Percentiles rank a stretch among this genome's conserved stretches.
Evolutionary conservation across 805 yeast species (phyloP).

Genomic region (Phaffomyces thermotolerans): DNA sequence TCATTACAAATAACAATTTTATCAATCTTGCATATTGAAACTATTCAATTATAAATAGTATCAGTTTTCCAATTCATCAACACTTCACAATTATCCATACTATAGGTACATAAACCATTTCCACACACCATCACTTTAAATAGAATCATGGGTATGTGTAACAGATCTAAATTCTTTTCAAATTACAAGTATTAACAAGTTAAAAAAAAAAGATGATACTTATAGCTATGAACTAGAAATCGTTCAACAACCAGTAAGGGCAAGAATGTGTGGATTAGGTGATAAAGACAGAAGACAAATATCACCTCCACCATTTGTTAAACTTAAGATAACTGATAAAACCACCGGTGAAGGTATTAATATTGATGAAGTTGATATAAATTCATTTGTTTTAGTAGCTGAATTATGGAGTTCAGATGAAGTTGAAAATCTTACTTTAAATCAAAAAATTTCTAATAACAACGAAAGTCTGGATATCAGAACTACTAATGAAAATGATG

Average conservation of each 20-base stretch:
- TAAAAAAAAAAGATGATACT: background rate
- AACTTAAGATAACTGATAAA: slow-evolving; percentile 15
- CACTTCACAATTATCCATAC: too few species aligned
- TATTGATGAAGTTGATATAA: slow-evolving; percentile 25
- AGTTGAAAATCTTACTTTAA: slow-evolving; percentile 13
- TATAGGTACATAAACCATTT: too few species aligned
- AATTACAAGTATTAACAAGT: too few species aligned
- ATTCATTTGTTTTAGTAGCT: slow-evolving; percentile 29
- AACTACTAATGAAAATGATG: background rate
- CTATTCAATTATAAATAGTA: too few species aligned
- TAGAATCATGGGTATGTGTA: too few species aligned
- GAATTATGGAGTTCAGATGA: slow-evolving; percentile 35
- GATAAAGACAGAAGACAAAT: slow-evolving; percentile 31
- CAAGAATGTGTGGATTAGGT: slow-evolving; percentile 41
- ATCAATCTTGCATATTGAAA: too few species aligned
- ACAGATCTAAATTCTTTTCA: too few species aligned
- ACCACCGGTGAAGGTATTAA: slow-evolving; percentile 21
- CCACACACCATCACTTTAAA: too few species aligned
- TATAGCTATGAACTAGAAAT: slow-evolving; percentile 13
- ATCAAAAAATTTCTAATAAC: slow-evolving; percentile 10
- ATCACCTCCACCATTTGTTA: slow-evolving; percentile 28
- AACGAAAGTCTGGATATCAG: background rate
- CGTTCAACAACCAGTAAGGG: slow-evolving; percentile 37
- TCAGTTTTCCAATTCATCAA: too few species aligned
- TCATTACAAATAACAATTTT: too few species aligned